These are phyloP conservation scores for Paspalum notatum DNA, from an alignment of 176 grass and related monocot genomes.

Conservation along the genomic window DNA sequence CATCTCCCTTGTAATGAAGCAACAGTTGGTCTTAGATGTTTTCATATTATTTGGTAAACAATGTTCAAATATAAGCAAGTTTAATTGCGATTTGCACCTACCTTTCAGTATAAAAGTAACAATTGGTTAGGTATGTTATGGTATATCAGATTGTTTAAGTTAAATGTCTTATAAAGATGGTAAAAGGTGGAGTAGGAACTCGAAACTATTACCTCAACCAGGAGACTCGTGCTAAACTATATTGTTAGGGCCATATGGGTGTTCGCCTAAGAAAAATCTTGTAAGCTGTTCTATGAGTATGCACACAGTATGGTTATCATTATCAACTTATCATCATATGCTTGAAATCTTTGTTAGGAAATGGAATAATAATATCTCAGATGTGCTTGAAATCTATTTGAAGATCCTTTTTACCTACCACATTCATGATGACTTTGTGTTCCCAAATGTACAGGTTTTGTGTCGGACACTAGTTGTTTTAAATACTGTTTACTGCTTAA, in stretches of 20 bases:
- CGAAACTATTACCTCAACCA: neutral
- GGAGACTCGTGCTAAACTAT: neutral
- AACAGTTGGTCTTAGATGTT: neutral
- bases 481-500: neutral
- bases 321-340: neutral
- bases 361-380: neutral
- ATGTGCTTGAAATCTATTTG: neutral
- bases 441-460: neutral
- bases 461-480: neutral
- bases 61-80: neutral
- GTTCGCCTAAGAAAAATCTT: neutral
- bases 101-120: neutral
- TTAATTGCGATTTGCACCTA: neutral
- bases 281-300: neutral
- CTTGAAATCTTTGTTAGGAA: neutral
- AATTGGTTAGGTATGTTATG: neutral
- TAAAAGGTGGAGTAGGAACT: neutral
- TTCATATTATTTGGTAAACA: constrained; percentile 2
- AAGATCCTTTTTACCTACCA: neutral
- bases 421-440: neutral
- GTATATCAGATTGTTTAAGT: neutral
- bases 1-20: neutral
- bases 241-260: neutral
- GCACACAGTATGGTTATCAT: neutral
- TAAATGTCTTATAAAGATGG: neutral